Evolutionary conservation across 352 stramenopile genomes (phyloP).

Genomic region (Vaucheria bursata): DNA sequence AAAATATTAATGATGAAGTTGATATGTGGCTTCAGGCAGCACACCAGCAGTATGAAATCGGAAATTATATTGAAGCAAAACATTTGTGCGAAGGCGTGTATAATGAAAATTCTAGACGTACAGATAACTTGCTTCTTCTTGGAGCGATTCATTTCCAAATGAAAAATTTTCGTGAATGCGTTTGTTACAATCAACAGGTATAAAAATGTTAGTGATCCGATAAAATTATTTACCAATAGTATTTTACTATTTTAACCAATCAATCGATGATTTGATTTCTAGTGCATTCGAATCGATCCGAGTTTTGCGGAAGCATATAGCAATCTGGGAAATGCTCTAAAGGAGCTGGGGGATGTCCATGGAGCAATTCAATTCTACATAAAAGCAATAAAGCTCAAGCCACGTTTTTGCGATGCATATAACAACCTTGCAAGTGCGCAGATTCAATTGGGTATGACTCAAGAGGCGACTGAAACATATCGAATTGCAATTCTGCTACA

Average conservation of each 20-base stretch:
- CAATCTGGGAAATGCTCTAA: conserved; percentile 86
- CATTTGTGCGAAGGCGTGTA: conserved; percentile 75
- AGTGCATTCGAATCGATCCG: conserved; percentile 71
- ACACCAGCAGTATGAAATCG: conserved; percentile 63
- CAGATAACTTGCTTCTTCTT: conserved; percentile 80
- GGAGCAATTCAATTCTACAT: conserved; percentile 80
- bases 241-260: too few relatives aligned
- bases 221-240: too few relatives aligned
- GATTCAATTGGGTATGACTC: conserved; percentile 75
- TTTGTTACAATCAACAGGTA: conserved; percentile 83
- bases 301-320: conserved; percentile 80
- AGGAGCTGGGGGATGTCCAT: conserved; percentile 76
- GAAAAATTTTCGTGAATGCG: conserved; percentile 74
- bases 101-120: conserved; percentile 65
- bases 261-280: neutral
- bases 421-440: conserved; percentile 80
- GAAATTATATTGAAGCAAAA: conserved; percentile 70
- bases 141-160: conserved; percentile 85
- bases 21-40: conserved; percentile 50
- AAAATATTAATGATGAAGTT: too few relatives aligned
- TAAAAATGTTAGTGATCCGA: too few relatives aligned
- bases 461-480: conserved; percentile 82
- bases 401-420: conserved; percentile 77
- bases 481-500: conserved; percentile 79
- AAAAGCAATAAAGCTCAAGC: conserved; percentile 77